phyloP scores from a whole-genome alignment of 352 stramenopile species.

The Phytophthora constricta region DNA sequence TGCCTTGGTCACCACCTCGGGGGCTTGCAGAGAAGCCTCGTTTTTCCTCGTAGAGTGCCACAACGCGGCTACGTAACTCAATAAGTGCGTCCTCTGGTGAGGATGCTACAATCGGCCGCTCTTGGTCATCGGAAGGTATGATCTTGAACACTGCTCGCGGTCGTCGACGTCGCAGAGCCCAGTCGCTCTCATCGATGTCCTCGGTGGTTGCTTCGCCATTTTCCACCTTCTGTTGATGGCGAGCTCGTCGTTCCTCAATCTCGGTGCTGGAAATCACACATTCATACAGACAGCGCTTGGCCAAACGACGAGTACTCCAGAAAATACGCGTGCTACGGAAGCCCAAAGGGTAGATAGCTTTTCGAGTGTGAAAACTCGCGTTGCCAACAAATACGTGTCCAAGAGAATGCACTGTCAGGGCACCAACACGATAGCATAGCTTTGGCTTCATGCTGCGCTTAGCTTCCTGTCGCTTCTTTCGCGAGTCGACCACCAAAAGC shows the following conservation, averaged over 20 bases:
- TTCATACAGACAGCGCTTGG: conserved; percentile 89
- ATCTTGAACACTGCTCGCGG: conserved; percentile 77
- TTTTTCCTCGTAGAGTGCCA: conserved; percentile 77
- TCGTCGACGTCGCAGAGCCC: conserved; percentile 24
- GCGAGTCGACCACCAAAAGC: conserved; percentile 56
- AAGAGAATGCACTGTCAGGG: conserved; percentile 83
- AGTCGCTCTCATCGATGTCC: conserved; percentile 18
- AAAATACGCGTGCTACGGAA: conserved; percentile 94
- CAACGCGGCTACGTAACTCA: conserved; percentile 71
- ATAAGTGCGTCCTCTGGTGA: conserved; percentile 75
- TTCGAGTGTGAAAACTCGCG: conserved; percentile 85
- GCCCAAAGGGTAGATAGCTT: conserved; percentile 89
- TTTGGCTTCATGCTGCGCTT: conserved; percentile 50
- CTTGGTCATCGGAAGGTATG: conserved; percentile 70
- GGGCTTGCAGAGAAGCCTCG: conserved; percentile 41
- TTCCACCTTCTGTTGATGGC: conserved; percentile 25
- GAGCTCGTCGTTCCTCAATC: conserved; percentile 56
- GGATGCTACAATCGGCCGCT: conserved; percentile 66
- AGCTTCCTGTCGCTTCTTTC: conserved; percentile 59
- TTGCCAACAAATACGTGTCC: conserved; percentile 82
- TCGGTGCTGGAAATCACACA: conserved; percentile 87
- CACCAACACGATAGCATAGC: conserved; percentile 75
- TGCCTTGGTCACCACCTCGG: conserved; percentile 1
- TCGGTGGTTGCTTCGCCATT: background rate
- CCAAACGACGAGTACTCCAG: conserved; percentile 80